These are phyloP conservation scores for Globisporangium apiculatum DNA, from an alignment of 352 stramenopile genomes.

Conservation along the genomic window DNA sequence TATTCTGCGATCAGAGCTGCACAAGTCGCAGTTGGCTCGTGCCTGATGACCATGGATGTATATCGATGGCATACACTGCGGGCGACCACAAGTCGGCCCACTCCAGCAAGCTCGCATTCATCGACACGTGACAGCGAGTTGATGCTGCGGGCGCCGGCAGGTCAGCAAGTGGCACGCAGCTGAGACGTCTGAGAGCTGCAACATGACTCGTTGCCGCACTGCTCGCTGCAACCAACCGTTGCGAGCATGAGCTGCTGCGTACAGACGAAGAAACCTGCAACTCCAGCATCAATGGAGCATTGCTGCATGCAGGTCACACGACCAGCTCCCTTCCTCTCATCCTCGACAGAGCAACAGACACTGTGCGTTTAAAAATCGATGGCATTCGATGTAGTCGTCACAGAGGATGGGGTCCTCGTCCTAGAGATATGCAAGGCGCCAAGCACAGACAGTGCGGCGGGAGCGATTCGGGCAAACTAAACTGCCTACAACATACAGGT, in stretches of 20 bases:
- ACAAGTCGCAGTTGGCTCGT: background rate
- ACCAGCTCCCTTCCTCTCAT: background rate
- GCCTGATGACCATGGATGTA: background rate
- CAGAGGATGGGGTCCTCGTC: slow-evolving; percentile 1
- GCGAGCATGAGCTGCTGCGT: too few relatives aligned
- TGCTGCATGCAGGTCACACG: background rate
- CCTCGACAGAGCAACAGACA: background rate
- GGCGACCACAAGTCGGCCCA: background rate
- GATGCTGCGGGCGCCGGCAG: background rate
- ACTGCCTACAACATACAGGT: background rate
- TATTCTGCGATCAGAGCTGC: background rate
- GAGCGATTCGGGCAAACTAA: background rate
- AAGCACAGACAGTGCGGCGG: background rate
- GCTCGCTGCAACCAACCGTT: too few relatives aligned
- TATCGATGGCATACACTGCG: background rate
- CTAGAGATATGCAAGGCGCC: slow-evolving; percentile 1
- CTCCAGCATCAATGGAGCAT: background rate
- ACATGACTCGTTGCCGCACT: too few relatives aligned
- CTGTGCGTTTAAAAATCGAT: slow-evolving; percentile 10
- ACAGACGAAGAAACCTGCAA: too few relatives aligned
- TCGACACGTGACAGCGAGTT: background rate
- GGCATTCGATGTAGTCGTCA: slow-evolving; percentile 8
- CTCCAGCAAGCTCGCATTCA: too few relatives aligned
- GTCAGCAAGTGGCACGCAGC: background rate
- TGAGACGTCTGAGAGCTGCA: too few relatives aligned